phyloP scores from a whole-genome alignment of 163 green algal genomes.

The Scenedesmus sp. region DNA sequence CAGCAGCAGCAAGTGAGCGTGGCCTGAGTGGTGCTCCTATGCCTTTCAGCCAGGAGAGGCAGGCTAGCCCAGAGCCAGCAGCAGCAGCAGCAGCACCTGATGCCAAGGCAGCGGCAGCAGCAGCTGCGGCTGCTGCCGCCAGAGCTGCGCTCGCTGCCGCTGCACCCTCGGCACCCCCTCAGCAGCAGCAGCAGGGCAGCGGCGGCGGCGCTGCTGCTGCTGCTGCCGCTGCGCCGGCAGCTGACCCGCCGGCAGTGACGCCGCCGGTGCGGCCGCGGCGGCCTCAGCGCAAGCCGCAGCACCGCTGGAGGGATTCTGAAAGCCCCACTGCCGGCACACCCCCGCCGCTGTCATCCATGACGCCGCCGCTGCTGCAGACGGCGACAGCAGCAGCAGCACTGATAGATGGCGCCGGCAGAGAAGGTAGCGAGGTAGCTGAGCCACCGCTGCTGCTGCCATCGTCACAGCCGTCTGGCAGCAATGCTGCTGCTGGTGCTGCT shows the following conservation, averaged over 20 bases:
- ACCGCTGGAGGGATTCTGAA: neutral
- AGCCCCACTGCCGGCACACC: neutral
- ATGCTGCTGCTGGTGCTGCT: neutral
- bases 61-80: neutral
- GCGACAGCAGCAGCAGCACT: neutral
- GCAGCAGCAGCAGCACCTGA: slow-evolving; percentile 31
- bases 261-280: neutral
- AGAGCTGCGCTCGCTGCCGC: neutral
- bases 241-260: neutral
- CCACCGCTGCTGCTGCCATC: neutral
- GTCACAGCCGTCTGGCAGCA: neutral
- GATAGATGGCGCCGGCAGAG: neutral
- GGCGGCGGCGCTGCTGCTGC: neutral
- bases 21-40: neutral
- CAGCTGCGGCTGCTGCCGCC: neutral
- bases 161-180: neutral
- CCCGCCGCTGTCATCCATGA: neutral
- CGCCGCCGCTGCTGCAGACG: slow-evolving; percentile 8
- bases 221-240: slow-evolving; percentile 10
- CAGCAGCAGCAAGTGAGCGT: neutral
- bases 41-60: neutral
- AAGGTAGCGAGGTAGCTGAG: neutral
- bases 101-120: neutral
- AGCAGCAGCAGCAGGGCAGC: neutral
- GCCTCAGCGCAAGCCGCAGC: neutral